These are phyloP conservation scores for Stentor roeselii DNA, from an alignment of 73 alveolate genomes.

Conservation along the genomic window DNA sequence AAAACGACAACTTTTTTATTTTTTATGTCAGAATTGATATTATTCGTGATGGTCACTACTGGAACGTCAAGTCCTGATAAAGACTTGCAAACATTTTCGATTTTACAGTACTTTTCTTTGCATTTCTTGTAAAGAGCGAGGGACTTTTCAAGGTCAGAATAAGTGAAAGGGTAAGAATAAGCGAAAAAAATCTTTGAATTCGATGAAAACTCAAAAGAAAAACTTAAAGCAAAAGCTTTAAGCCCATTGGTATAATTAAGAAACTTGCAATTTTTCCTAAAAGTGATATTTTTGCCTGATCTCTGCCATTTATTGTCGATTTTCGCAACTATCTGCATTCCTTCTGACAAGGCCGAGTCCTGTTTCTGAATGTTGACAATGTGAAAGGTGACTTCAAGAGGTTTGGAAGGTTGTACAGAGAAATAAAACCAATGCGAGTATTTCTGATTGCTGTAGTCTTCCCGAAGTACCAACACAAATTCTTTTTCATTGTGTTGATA, in stretches of 20 bases:
- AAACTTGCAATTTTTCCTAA: not conserved
- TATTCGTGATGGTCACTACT: not conserved
- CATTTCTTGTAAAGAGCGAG: not conserved
- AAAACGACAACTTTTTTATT: slow-evolving; percentile 66
- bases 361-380: not conserved
- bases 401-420: not conserved
- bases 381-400: not conserved
- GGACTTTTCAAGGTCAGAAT: not conserved
- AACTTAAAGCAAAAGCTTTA: not conserved
- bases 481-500: not conserved
- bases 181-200: not conserved
- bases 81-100: not conserved
- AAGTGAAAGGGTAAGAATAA: not conserved
- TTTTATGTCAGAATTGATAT: too few species aligned
- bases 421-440: not conserved
- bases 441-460: not conserved
- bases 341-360: not conserved
- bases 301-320: not conserved
- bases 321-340: not conserved
- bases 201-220: not conserved
- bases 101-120: not conserved
- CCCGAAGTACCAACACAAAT: not conserved
- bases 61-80: not conserved
- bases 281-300: not conserved
- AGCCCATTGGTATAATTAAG: not conserved